Evolutionary conservation across 192 early-diverging fungal genomes (phyloP).

Genomic region (Entrophospora sp.): DNA sequence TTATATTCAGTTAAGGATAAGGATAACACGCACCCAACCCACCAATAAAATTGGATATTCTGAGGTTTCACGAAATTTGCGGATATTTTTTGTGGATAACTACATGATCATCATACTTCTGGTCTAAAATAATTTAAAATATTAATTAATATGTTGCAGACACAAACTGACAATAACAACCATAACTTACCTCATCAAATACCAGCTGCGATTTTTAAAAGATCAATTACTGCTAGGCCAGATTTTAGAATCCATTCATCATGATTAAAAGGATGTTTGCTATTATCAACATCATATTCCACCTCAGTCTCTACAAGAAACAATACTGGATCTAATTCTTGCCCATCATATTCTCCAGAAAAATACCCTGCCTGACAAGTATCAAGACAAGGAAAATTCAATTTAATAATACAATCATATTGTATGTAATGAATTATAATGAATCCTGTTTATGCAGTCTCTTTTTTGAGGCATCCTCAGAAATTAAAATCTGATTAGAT

Average conservation of each 20-base stretch:
- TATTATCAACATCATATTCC: constrained; percentile 12
- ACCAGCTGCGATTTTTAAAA: constrained; percentile 11
- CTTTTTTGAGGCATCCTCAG: constrained; percentile 3
- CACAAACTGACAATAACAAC: constrained; percentile 10
- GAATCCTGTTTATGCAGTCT: constrained; percentile 7
- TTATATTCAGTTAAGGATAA: not conserved
- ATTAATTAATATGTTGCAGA: constrained; percentile 17
- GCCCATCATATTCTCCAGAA: constrained; percentile 2
- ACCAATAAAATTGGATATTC: too few species aligned
- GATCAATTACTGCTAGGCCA: constrained; percentile 11
- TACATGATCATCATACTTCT: too few species aligned
- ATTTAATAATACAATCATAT: not conserved
- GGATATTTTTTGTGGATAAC: too few species aligned
- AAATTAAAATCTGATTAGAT: too few species aligned
- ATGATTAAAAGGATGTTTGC: not conserved
- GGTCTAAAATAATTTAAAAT: constrained; percentile 1
- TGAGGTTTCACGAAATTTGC: too few species aligned
- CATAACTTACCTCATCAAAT: constrained; percentile 16
- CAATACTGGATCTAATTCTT: constrained; percentile 14
- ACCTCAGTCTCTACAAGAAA: constrained; percentile 4
- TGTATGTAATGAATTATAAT: constrained; percentile 11
- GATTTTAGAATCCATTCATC: constrained; percentile 8
- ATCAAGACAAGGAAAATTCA: constrained; percentile 9
- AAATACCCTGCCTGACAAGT: constrained; percentile 15
- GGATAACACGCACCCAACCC: too few species aligned